Base-by-base conservation (phyloP, 2,329 filamentous ascomycete genomes). In the Paecilomyces formosus region DNA sequence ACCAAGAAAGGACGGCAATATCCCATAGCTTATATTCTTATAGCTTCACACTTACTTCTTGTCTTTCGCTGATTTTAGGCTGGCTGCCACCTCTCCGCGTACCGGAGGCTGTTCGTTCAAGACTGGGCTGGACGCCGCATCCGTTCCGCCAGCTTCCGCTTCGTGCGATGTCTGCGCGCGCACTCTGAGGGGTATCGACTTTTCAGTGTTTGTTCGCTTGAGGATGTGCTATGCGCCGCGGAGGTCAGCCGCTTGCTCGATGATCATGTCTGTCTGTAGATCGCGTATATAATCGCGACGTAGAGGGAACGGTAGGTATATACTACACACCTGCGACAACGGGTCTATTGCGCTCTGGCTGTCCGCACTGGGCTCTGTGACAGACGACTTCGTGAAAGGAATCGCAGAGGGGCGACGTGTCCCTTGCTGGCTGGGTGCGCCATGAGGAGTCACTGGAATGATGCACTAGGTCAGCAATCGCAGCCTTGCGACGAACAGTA, bases 171-270 rank as follows among this genome's bases (percentile, higher is more conserved):
- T 70, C 57, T 70, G 72, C 21, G 73, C 68, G 21, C 76, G 70
- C 55, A 73, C 59, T 62, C 72, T 78, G 28, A 74, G 61, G 9
- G 83, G 78, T 56, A 85, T 81, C 8, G 83, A 80, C 56, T 79
- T 79, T 57, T 84, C 80, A 50, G 86, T 87, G 66, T 85, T 88
- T 57, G 86, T 88, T 64, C 88, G 83, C 67, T 86, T 81, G 56
- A 89, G 77, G 53, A 87, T 87, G 66, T 86, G 83, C 82, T 85
- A 66, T 54, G 63, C 49, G 50, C 28, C 49, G 50, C 21, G 54
- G n/a, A 56, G 51, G 58, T 39, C 18, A 57, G 24, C 54, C 24
- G 35, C 39, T 39, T 58, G 53, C 45, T 53, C 33, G 24, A 26
- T 54, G 54, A 50, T 51, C 57, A 35, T 30, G 21, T 57, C 58